Conservation (phyloP, 2,329 filamentous ascomycete genomes). For the Penicillium sp. region DNA sequence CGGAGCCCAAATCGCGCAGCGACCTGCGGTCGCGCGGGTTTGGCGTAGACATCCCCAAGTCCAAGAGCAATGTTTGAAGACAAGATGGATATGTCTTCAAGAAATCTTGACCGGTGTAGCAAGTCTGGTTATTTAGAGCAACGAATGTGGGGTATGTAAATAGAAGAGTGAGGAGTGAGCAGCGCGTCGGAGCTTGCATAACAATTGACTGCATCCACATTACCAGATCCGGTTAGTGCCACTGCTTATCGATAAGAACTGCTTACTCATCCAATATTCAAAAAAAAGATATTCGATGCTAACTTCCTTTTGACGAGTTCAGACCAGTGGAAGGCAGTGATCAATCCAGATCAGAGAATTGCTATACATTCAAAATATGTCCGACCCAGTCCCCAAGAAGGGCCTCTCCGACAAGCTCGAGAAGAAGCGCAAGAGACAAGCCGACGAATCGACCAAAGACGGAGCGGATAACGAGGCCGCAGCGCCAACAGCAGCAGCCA, state of each 20-base stretch:
- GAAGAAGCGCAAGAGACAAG: constrained; percentile 47
- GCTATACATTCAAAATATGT: constrained; percentile 17
- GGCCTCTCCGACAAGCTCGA: constrained; percentile 40
- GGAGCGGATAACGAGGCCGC: constrained; percentile 24
- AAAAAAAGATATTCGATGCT: constrained; percentile 9
- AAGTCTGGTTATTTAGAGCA: not conserved
- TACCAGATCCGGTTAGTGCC: constrained; percentile 7
- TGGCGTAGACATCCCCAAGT: constrained; percentile 33
- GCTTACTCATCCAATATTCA: constrained; percentile 31
- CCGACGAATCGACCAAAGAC: constrained; percentile 36
- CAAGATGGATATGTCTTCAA: not conserved
- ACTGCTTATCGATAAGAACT: constrained; percentile 38
- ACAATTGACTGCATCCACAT: constrained; percentile 9
- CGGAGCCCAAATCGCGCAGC: constrained; percentile 25
- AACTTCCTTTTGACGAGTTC: constrained; percentile 6
- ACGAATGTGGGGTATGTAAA: not conserved
- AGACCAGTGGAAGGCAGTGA: not conserved
- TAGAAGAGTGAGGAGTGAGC: constrained; percentile 12
- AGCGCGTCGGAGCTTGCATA: constrained; percentile 16
- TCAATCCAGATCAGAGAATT: not conserved
- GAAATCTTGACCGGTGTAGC: not conserved
- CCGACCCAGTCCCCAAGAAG: constrained; percentile 23
- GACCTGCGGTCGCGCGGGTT: constrained; percentile 34
- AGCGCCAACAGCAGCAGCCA: constrained; percentile 18
- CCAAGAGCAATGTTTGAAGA: not conserved